Conservation (phyloP, 306 rosid species). For the Trichosanthes truncata region DNA sequence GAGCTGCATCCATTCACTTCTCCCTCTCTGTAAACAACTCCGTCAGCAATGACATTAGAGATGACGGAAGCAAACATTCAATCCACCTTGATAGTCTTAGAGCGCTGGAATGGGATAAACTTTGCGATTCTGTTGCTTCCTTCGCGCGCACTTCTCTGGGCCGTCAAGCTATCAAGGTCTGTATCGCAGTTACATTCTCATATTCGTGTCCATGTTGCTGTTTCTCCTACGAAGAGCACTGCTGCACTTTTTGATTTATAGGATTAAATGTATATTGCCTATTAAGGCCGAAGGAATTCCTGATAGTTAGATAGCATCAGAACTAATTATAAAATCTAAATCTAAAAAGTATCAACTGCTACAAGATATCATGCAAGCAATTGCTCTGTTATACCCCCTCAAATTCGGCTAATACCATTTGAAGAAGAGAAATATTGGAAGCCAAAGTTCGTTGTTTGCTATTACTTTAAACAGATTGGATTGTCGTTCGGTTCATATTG, state of each 20-base stretch:
- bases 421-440: too few species aligned
- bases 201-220: background rate
- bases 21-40: slow-evolving; percentile 16
- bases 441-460: too few species aligned
- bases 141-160: slow-evolving; percentile 79
- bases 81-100: slow-evolving; percentile 59
- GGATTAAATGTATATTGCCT: background rate
- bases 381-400: background rate
- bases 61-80: slow-evolving; percentile 16
- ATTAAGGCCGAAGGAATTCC: background rate
- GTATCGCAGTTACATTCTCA: background rate
- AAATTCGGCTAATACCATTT: background rate
- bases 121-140: slow-evolving; percentile 72
- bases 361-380: background rate
- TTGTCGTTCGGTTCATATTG: too few species aligned
- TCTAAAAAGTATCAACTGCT: background rate
- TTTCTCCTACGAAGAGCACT: background rate
- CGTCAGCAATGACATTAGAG: background rate
- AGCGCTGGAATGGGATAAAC: slow-evolving; percentile 85
- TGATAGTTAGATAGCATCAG: background rate
- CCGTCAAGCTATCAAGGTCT: slow-evolving; percentile 61
- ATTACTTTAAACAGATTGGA: too few species aligned
- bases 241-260: background rate
- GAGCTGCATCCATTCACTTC: slow-evolving; percentile 14
- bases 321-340: background rate